Conservation (phyloP, 2,329 filamentous ascomycete genomes). For the Cercospora berteroae region DNA sequence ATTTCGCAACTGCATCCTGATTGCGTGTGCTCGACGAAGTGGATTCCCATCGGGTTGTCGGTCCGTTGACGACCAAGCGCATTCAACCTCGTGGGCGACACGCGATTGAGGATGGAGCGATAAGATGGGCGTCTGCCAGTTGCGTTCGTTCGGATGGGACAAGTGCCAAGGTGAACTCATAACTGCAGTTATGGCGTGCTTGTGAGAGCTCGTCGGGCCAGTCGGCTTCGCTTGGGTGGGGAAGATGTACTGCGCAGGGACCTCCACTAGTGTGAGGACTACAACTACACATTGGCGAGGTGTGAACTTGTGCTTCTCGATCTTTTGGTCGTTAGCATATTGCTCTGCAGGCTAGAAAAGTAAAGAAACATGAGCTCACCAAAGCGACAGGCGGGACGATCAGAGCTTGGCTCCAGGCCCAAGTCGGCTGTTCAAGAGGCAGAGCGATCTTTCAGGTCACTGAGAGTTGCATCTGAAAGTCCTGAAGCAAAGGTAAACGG, state of each 20-base stretch:
- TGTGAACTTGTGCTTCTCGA: neutral
- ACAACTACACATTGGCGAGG: neutral
- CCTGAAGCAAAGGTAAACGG: neutral
- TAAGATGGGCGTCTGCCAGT: conserved; percentile 1
- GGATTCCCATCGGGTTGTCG: neutral
- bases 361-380: neutral
- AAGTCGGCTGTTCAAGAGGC: neutral
- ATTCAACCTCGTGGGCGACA: neutral
- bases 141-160: neutral
- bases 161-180: conserved; percentile 3
- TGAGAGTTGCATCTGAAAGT: neutral
- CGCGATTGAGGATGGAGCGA: neutral
- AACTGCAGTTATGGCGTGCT: conserved; percentile 11
- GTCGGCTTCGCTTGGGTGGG: neutral
- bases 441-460: neutral
- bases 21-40: neutral
- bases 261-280: neutral
- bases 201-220: conserved; percentile 5
- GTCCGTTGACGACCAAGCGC: conserved; percentile 2
- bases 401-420: neutral
- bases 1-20: neutral
- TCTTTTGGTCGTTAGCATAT: neutral
- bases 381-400: conserved; percentile 3
- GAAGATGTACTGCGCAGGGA: neutral
- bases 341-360: neutral